Base-by-base conservation (phyloP, 2,329 filamentous ascomycete genomes). In the Claviceps purpurea region DNA sequence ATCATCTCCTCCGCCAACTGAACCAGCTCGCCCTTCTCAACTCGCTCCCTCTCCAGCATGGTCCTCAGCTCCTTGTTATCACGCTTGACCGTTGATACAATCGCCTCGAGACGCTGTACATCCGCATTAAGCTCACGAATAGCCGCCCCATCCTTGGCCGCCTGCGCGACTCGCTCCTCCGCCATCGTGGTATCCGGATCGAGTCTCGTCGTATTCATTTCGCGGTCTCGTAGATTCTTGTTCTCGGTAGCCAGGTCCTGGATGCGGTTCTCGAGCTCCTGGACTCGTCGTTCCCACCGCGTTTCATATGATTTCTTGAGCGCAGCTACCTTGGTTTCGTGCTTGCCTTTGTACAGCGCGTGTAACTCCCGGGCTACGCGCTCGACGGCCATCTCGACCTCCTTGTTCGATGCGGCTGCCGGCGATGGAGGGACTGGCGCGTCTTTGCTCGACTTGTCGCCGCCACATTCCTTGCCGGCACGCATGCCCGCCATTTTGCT, bases 331-430 rank as follows among this genome's bases (percentile, higher is more conserved):
- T 98, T 98, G 56, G 84, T 88, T 72, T 97, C 91, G 66, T 98
- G 93, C 71, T 98, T 98, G 64, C 85, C 83, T 72, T 96, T 97
- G 77, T 98, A 98, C 11, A 95, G 77, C 0, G 84, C 78, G 65
- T 98, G 93, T 42, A 98, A 77, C 64, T 98, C 93, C 34, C 89
- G 80, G n/a, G 91, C 90, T 42, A 97, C 89, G 58, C 90, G 89
- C 68, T 95, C 89, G 22, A 91, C 85, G 1, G 86, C 85, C 45
- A 87, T 76, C 63, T 96, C 90, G 49, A 95, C 85, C 57, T 95
- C 89, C 58, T 71, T 65, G 60, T 70, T 66, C 55, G 66, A 60
- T 50, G 55, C 56, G 26, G 58, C 71, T n/a, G 70, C 68, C 4
- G 72, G 66, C 0, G 71, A 68, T 0, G 71, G 67, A 46, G 26